These are phyloP conservation scores for Trichoderma lentiforme DNA, from an alignment of 2,329 filamentous ascomycete species.

Conservation along the genomic window DNA sequence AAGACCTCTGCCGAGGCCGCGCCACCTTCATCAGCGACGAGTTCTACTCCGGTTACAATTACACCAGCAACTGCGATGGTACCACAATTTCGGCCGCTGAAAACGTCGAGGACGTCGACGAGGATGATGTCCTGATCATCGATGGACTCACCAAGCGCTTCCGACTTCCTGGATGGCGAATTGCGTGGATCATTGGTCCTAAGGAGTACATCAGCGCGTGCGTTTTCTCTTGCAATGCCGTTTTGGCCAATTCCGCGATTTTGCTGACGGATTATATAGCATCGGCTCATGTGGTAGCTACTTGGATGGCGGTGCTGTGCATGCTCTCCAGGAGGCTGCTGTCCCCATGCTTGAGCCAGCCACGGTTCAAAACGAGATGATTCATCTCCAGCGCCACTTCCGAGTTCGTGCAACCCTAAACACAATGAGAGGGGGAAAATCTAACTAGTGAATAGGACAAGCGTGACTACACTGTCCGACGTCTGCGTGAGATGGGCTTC, in stretches of 20 bases:
- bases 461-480: slow-evolving; percentile 82
- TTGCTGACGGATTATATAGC: slow-evolving; percentile 28
- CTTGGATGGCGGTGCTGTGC: slow-evolving; percentile 90
- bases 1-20: slow-evolving; percentile 86
- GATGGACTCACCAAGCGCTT: slow-evolving; percentile 97
- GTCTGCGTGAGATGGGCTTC: slow-evolving; percentile 84
- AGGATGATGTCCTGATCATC: slow-evolving; percentile 89
- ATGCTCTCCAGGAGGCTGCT: slow-evolving; percentile 92
- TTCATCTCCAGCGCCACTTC: slow-evolving; percentile 85
- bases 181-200: slow-evolving; percentile 92
- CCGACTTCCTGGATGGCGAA: slow-evolving; percentile 91
- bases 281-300: slow-evolving; percentile 91
- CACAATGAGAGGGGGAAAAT: neutral
- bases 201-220: slow-evolving; percentile 89
- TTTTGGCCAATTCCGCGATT: neutral
- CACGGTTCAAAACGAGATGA: slow-evolving; percentile 81
- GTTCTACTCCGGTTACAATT: slow-evolving; percentile 96
- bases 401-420: slow-evolving; percentile 42
- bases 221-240: slow-evolving; percentile 26
- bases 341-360: slow-evolving; percentile 87
- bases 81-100: slow-evolving; percentile 83
- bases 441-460: slow-evolving; percentile 57
- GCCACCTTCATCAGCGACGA: slow-evolving; percentile 94
- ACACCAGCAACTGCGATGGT: slow-evolving; percentile 87
- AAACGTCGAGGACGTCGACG: slow-evolving; percentile 85